These are phyloP conservation scores for Aspergillus piperis DNA, from an alignment of 2,329 filamentous ascomycete species.

Conservation along the genomic window DNA sequence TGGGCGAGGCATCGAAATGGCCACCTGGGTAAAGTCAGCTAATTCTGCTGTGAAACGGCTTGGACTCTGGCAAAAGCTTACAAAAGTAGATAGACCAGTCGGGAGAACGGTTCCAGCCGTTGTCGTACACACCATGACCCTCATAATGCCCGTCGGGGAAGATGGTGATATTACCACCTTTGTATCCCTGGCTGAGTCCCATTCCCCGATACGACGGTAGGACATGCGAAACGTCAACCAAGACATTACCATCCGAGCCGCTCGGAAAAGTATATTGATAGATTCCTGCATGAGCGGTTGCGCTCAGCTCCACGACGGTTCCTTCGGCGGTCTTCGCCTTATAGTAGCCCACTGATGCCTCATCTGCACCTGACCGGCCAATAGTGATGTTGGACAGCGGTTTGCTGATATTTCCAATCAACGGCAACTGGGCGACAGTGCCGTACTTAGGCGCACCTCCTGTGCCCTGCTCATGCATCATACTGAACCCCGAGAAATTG, in stretches of 20 bases:
- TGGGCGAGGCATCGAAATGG: slow-evolving; percentile 52
- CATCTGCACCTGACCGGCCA: slow-evolving; percentile 53
- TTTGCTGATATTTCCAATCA: slow-evolving; percentile 53
- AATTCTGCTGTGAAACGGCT: neutral
- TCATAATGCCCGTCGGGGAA: slow-evolving; percentile 57
- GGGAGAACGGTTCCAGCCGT: slow-evolving; percentile 66
- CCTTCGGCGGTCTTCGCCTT: slow-evolving; percentile 57
- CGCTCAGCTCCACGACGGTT: slow-evolving; percentile 60
- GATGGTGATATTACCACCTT: slow-evolving; percentile 60
- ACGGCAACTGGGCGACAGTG: slow-evolving; percentile 62
- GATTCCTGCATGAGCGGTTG: slow-evolving; percentile 53
- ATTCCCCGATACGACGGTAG: slow-evolving; percentile 63
- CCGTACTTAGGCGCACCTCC: slow-evolving; percentile 72
- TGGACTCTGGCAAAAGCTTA: slow-evolving; percentile 12
- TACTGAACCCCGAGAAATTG: slow-evolving; percentile 61
- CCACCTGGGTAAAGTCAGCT: slow-evolving; percentile 52
- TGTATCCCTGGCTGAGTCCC: slow-evolving; percentile 63
- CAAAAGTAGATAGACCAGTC: slow-evolving; percentile 47
- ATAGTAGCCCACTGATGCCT: slow-evolving; percentile 64
- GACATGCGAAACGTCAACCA: slow-evolving; percentile 68
- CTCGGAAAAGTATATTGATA: slow-evolving; percentile 62
- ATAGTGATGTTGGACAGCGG: slow-evolving; percentile 60
- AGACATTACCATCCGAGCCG: slow-evolving; percentile 45
- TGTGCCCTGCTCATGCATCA: slow-evolving; percentile 68
- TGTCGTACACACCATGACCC: slow-evolving; percentile 64